Evolutionary conservation across 2,329 filamentous ascomycete species (phyloP), one percentile per base, ranked within the genome.

Genomic region (Ophiocordyceps camponoti-saundersi): DNA sequence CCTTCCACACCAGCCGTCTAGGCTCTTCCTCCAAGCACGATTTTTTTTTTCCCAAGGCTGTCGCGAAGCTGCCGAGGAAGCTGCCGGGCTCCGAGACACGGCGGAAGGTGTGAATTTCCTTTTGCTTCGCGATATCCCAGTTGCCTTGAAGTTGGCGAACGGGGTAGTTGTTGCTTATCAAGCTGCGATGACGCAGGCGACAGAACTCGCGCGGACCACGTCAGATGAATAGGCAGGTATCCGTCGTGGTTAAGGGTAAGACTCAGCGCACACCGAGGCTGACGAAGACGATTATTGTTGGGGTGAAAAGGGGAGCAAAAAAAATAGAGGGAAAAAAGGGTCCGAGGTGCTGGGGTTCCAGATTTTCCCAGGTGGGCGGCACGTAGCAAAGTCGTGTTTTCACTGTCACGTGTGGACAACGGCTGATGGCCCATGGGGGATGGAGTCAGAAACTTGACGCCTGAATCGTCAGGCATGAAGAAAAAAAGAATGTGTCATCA

Each of bases 1-100:
- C 47, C 32, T 46, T 45, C 41, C 23, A 48, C 34, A 39, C 45
- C 32, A 46, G 44, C 20, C 41, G 41, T 39, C 23, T 44, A 20
- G 23, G n/a, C 34, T 41, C 34, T 40, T 34, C 44, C 36, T 42
- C 44, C 36, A 30, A 42, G 36, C 26, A 46, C 40, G 23, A 42
- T 47, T 29, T 39, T 18, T 47, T 29, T 39, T 18, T 5, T 12
- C 36, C 11, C n/a, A 18, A 12, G 12, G 36, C n/a, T 40, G 36
- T 40, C 36, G 36, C 12, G 32, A 34, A 7, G 32, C 32, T 15
- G 43, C 16, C 29, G 30, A 42, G 15, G 23, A 46, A 8, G 39
- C 39, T 22, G 44, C 47, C 29, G 26, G 15, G 44, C 40, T 36
- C 39, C 42, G 42, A 44, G 34, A 23, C 29, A 34, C 34, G 22